Conservation (phyloP, 2,329 filamentous ascomycete species). For the Xylariaceae sp. region DNA sequence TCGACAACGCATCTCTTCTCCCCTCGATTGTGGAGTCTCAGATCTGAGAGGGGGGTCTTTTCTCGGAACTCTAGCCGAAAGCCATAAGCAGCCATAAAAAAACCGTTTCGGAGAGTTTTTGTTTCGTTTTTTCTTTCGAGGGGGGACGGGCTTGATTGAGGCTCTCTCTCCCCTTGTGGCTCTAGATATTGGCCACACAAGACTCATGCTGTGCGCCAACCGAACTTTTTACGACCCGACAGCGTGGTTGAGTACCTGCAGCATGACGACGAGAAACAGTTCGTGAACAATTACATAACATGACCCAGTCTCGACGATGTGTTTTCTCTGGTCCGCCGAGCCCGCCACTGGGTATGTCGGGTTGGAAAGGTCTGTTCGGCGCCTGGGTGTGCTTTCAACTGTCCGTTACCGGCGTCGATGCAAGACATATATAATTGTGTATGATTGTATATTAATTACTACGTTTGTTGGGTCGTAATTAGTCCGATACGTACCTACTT, state of each 20-base stretch:
- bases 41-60: slow-evolving; percentile 14
- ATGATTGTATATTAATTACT: too few relatives aligned
- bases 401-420: neutral
- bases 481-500: too few relatives aligned
- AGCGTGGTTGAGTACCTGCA: slow-evolving; percentile 26
- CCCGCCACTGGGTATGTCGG: neutral
- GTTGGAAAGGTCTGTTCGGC: too few relatives aligned
- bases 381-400: neutral
- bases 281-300: neutral
- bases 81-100: slow-evolving; percentile 32
- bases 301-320: neutral
- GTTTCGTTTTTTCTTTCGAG: slow-evolving; percentile 6
- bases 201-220: slow-evolving; percentile 30
- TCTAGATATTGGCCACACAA: slow-evolving; percentile 20
- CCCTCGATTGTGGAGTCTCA: slow-evolving; percentile 25
- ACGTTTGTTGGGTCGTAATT: too few relatives aligned
- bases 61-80: slow-evolving; percentile 29
- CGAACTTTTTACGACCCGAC: slow-evolving; percentile 24
- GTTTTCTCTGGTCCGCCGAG: neutral
- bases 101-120: slow-evolving; percentile 25
- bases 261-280: slow-evolving; percentile 13
- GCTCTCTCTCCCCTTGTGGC: slow-evolving; percentile 22
- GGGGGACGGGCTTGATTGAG: slow-evolving; percentile 24
- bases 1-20: slow-evolving; percentile 11
- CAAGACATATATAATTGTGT: neutral